A percentile compares a stretch with the other conserved stretches of the same genome.
Conservation (phyloP, 306 rosid genomes). For the Dalbergia oliveri region DNA sequence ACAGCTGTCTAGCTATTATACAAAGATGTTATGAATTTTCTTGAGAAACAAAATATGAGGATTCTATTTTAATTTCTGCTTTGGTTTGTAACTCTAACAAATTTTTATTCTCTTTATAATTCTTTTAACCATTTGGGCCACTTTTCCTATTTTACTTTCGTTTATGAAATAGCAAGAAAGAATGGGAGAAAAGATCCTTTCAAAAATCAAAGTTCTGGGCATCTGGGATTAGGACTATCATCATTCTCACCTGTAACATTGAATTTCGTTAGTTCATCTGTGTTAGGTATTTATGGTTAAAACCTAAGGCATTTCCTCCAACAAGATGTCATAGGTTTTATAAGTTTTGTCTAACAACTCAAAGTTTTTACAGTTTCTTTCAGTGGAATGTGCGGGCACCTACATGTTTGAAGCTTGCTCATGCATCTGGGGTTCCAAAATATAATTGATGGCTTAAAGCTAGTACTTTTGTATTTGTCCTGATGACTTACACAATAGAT, state of each 20-base stretch:
- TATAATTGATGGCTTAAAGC: constrained; percentile 36
- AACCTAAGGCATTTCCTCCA: constrained; percentile 14
- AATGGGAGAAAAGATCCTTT: not conserved
- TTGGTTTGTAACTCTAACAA: constrained; percentile 4
- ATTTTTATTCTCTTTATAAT: not conserved
- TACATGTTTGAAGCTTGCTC: constrained; percentile 2
- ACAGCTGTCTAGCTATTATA: not conserved
- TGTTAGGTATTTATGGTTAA: constrained; percentile 6
- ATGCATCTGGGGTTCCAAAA: constrained; percentile 18
- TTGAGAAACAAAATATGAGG: constrained; percentile 13
- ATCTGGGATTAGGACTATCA: constrained; percentile 18
- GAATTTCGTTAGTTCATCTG: constrained; percentile 6
- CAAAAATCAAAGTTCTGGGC: constrained; percentile 8
- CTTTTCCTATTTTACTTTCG: constrained; percentile 19
- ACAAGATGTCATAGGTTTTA: not conserved
- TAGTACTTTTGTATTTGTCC: not conserved
- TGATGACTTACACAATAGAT: constrained; percentile 28
- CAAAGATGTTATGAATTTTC: constrained; percentile 9
- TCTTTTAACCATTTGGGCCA: not conserved
- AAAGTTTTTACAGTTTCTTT: constrained; percentile 11
- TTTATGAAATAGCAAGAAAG: no score
- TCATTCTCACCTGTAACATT: not conserved
- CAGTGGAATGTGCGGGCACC: not conserved
- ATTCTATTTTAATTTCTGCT: constrained; percentile 31
- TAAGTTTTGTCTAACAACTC: no score